Percentiles rank a stretch among this genome's conserved stretches.
Conservation (phyloP, 176 grass and related monocot genomes). For the Tillandsia fasciculata region DNA sequence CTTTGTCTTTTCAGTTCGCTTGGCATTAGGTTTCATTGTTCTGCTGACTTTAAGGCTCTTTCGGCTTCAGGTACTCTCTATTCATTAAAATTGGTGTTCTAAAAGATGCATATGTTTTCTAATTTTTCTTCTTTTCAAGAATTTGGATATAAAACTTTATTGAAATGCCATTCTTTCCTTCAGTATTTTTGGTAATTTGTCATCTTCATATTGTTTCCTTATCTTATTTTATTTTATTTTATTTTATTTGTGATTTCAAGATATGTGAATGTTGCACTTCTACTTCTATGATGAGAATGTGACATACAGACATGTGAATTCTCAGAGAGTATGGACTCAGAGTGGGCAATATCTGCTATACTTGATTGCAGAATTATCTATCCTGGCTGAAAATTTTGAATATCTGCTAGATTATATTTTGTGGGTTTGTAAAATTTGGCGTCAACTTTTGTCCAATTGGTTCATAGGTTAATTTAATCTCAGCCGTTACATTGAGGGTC, state of each 20-base stretch:
- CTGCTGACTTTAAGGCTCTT: slow-evolving; percentile 61
- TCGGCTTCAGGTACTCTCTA: slow-evolving; percentile 57
- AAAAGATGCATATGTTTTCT: background rate
- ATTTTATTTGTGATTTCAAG: background rate
- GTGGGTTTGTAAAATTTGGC: no score
- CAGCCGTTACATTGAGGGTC: no score
- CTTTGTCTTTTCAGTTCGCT: slow-evolving; percentile 39
- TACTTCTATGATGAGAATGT: no score
- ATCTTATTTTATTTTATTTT: background rate
- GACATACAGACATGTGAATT: no score
- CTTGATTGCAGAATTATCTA: no score
- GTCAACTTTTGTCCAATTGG: no score
- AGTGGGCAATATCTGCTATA: no score
- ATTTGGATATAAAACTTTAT: background rate
- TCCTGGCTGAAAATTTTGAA: no score
- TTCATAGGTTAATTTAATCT: no score
- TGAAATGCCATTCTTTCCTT: background rate
- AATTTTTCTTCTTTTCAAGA: background rate
- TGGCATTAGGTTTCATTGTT: slow-evolving; percentile 50
- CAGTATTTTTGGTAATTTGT: background rate
- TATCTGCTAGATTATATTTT: no score
- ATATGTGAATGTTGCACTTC: no score
- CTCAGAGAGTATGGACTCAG: no score
- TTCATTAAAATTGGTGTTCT: slow-evolving; percentile 2
- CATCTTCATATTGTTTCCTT: background rate